Evolutionary conservation across 2,329 filamentous ascomycete species (phyloP).

Genomic region (Periconia sp.): DNA sequence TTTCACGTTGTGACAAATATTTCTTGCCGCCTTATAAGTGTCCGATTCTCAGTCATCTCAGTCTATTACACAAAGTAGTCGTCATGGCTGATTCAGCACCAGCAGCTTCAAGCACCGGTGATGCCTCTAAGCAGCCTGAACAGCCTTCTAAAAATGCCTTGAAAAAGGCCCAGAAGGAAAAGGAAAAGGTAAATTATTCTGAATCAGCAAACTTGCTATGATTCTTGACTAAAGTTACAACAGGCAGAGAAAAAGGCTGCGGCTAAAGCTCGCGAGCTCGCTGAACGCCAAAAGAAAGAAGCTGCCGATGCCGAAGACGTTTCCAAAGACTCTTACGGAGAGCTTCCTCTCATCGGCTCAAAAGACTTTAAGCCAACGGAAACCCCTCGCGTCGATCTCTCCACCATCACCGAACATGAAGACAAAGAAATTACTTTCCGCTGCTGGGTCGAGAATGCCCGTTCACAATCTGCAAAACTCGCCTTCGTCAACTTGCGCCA

Average conservation of each 20-base stretch:
- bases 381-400: slow-evolving; percentile 61
- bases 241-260: slow-evolving; percentile 46
- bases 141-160: slow-evolving; percentile 44
- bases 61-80: neutral
- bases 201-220: neutral
- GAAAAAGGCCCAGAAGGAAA: slow-evolving; percentile 47
- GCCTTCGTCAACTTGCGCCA: slow-evolving; percentile 85
- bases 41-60: too few relatives aligned
- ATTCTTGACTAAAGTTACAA: slow-evolving; percentile 9
- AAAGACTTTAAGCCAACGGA: slow-evolving; percentile 54
- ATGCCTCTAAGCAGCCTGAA: slow-evolving; percentile 20
- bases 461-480: slow-evolving; percentile 88
- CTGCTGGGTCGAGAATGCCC: slow-evolving; percentile 82
- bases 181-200: slow-evolving; percentile 36
- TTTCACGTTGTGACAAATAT: neutral
- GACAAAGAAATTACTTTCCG: slow-evolving; percentile 67
- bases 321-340: slow-evolving; percentile 78
- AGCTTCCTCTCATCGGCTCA: slow-evolving; percentile 61
- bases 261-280: slow-evolving; percentile 54
- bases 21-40: neutral
- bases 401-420: slow-evolving; percentile 37
- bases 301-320: slow-evolving; percentile 67
- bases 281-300: slow-evolving; percentile 55
- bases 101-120: slow-evolving; percentile 22
- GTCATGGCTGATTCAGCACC: slow-evolving; percentile 38